A percentile compares a stretch with the other conserved stretches of the same genome.
Evolutionary conservation across 2,329 filamentous ascomycete genomes (phyloP).

Genomic region (Ophiocordyceps camponoti-leonardi): DNA sequence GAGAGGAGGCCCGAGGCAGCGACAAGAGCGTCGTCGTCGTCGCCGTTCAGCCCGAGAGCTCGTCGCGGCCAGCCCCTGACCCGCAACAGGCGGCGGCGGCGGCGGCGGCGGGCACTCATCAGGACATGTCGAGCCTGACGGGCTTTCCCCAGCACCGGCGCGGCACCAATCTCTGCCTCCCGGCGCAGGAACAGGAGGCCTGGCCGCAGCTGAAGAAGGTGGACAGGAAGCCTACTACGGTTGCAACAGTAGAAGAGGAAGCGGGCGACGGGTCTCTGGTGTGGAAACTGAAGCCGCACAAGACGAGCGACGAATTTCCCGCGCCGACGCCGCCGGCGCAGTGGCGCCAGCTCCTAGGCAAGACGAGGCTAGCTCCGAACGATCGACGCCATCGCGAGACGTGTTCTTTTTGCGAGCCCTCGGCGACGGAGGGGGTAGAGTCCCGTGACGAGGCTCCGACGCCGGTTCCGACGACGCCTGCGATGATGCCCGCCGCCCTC

Average conservation of each 20-base stretch:
- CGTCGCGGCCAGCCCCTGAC: no score
- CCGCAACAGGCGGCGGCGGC: no score
- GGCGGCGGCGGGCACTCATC: neutral
- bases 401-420: conserved; percentile 5
- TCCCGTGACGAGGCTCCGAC: conserved; percentile 1
- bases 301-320: neutral
- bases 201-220: conserved; percentile 5
- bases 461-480: neutral
- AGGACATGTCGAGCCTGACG: conserved; percentile 4
- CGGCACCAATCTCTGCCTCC: conserved; percentile 3
- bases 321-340: conserved; percentile 3
- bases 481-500: conserved; percentile 6
- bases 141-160: conserved; percentile 3
- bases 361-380: neutral
- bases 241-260: neutral
- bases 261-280: neutral
- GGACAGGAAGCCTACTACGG: neutral
- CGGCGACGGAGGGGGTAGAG: neutral
- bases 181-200: conserved; percentile 2
- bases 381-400: neutral
- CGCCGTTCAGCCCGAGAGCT: neutral
- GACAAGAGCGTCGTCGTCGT: neutral
- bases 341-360: conserved; percentile 3
- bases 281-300: neutral
- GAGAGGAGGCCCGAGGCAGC: neutral